Evolutionary conservation across 2,329 filamentous ascomycete genomes (phyloP).

Genomic region (Fusarium sp.): DNA sequence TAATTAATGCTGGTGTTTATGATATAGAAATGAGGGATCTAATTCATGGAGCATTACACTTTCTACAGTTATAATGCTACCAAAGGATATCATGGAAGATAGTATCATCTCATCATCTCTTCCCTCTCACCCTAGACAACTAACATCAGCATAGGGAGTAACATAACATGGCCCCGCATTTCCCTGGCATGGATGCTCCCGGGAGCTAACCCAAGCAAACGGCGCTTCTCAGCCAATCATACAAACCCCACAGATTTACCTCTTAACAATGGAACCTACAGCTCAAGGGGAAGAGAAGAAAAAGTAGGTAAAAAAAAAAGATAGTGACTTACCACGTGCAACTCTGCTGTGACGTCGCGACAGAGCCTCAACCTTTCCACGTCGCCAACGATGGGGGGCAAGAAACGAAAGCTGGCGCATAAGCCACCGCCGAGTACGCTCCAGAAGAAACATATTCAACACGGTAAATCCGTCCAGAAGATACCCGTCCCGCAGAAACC

Average conservation of each 20-base stretch:
- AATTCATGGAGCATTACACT: too few relatives aligned
- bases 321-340: constrained; percentile 21
- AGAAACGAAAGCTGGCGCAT: constrained; percentile 60
- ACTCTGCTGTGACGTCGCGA: constrained; percentile 27
- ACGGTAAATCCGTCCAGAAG: constrained; percentile 38
- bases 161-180: constrained; percentile 40
- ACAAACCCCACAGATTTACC: neutral
- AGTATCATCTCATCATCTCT: neutral
- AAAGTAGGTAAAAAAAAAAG: constrained; percentile 3
- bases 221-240: constrained; percentile 44
- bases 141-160: constrained; percentile 6
- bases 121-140: constrained; percentile 27
- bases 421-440: constrained; percentile 37
- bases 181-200: constrained; percentile 44
- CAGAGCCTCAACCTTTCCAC: constrained; percentile 10
- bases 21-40: too few relatives aligned
- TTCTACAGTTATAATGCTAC: too few relatives aligned
- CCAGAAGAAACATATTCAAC: constrained; percentile 39
- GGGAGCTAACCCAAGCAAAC: constrained; percentile 45
- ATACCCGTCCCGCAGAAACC: constrained; percentile 36
- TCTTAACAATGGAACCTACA: neutral
- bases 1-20: too few relatives aligned
- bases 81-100: neutral
- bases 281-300: constrained; percentile 5
- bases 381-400: constrained; percentile 50